Percentiles rank a stretch among this genome's conserved stretches.
Conservation (phyloP, 2,329 filamentous ascomycete genomes). For the Emmonsia crescens region DNA sequence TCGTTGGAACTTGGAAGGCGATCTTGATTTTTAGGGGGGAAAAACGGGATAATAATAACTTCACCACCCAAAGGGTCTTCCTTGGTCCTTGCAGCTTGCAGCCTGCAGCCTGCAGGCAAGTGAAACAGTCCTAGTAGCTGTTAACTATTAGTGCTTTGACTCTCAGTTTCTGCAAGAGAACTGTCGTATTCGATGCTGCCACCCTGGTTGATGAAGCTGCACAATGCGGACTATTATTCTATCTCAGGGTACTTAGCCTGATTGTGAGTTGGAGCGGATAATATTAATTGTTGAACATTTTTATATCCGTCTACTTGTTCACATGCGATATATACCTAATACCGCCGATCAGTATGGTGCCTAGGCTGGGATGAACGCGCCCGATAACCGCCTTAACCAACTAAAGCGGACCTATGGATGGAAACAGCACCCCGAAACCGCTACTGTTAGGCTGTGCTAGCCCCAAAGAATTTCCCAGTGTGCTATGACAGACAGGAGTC, state of each 20-base stretch:
- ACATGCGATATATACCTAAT: not conserved
- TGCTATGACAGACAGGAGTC: not conserved
- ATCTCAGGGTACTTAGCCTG: not conserved
- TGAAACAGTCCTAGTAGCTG: not conserved
- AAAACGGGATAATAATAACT: not conserved
- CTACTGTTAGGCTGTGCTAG: not conserved
- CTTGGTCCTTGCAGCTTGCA: too few relatives aligned
- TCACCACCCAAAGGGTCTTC: not conserved
- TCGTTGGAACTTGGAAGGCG: not conserved
- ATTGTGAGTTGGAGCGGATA: not conserved
- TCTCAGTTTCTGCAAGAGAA: not conserved
- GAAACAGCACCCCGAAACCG: not conserved
- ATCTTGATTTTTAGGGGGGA: not conserved
- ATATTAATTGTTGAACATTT: not conserved
- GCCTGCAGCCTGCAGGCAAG: not conserved
- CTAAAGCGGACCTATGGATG: not conserved
- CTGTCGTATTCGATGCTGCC: not conserved
- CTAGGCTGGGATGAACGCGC: not conserved
- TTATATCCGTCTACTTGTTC: not conserved
- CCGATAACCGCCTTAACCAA: not conserved
- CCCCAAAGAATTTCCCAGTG: not conserved
- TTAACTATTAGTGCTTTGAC: not conserved
- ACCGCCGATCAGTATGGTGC: not conserved
- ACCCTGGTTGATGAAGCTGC: not conserved
- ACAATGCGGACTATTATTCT: not conserved